These are phyloP conservation scores for Trichoderma orchidacearum DNA, from an alignment of 495 filamentous ascomycete species.

Conservation along the genomic window DNA sequence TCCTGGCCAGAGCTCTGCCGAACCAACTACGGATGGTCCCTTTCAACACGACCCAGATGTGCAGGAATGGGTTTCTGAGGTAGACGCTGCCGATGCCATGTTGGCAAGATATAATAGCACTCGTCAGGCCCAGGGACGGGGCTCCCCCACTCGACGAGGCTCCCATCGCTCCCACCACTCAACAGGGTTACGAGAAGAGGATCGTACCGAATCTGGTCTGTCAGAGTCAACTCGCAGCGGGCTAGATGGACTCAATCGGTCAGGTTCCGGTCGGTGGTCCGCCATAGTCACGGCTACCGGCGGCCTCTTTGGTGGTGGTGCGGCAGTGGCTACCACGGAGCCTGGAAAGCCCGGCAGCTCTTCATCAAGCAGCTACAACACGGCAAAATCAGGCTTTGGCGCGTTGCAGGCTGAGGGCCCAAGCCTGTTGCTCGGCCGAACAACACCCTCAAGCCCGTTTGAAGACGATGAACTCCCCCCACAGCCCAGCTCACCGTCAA, in stretches of 20 bases:
- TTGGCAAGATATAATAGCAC: constrained; percentile 13
- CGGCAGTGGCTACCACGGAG: background rate
- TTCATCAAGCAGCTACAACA: constrained; percentile 31
- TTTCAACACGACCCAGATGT: constrained; percentile 34
- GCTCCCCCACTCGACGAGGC: constrained; percentile 7
- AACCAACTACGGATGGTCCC: constrained; percentile 15
- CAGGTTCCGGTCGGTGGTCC: constrained; percentile 13
- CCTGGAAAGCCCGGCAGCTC: constrained; percentile 11
- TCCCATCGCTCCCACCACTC: constrained; percentile 5
- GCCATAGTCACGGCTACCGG: background rate
- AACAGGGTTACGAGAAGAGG: constrained; percentile 9
- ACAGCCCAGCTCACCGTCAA: constrained; percentile 30
- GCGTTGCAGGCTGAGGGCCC: constrained; percentile 55
- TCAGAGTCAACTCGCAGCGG: constrained; percentile 21
- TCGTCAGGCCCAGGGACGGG: constrained; percentile 1
- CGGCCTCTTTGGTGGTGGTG: background rate
- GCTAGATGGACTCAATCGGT: constrained; percentile 16
- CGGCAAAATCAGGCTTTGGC: constrained; percentile 47
- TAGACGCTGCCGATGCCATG: constrained; percentile 39
- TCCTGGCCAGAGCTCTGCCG: background rate
- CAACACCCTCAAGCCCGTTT: background rate
- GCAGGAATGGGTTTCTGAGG: constrained; percentile 46
- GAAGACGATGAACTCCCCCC: constrained; percentile 9
- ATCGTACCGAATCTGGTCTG: constrained; percentile 23
- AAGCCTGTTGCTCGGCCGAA: constrained; percentile 33